Evolutionary conservation across 2,329 filamentous ascomycete species (phyloP), one percentile per base, ranked within the genome.

Genomic region (Scedosporium minutisporum): DNA sequence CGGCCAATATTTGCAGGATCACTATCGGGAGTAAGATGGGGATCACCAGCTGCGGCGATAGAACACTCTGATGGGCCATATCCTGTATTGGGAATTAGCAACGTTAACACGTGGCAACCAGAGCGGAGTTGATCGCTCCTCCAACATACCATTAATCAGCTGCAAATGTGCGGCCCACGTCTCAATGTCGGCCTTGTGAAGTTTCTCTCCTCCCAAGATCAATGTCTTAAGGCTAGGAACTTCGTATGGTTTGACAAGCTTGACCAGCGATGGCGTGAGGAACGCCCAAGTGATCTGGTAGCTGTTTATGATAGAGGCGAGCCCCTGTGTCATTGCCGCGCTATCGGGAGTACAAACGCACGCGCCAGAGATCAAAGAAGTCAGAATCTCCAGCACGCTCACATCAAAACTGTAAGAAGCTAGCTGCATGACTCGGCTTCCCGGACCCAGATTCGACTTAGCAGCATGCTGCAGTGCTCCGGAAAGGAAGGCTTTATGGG

Each of bases 361-460:
- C 3, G 79, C 81, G 29, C 80, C 80, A 12, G 72, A 69, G 23
- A 75, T 73, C 21, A 83, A 72, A 0, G 80, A 82, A 62, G 78
- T 81, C 12, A 82, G 76, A 74, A 83, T 82, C 66, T 80, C 81
- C 67, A 80, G 76, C 18, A 82, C 77, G 63, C 78, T 80, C 58
- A 80, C 80, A 64, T 84, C 82, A 64, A 83, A 84, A 6, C 80
- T 81, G 64, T 83, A 82, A 0, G 79, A 79, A 1, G 77, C 76
- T 62, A 80, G 80, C 65, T 80, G 76, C 58, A 80, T 75, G 51
- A 78, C 75, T 14, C 77, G 73, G 1, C 77, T 77, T 23, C 72
- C 71, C 1, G 72, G 65, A 10, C 70, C 72, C 65, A 80, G 78
- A 18, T 76, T 74, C 29, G 80, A 75, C 5, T 73, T 72, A 2